phyloP scores from a whole-genome alignment of 208 protist species.

The Acanthamoeba rhysodes region DNA sequence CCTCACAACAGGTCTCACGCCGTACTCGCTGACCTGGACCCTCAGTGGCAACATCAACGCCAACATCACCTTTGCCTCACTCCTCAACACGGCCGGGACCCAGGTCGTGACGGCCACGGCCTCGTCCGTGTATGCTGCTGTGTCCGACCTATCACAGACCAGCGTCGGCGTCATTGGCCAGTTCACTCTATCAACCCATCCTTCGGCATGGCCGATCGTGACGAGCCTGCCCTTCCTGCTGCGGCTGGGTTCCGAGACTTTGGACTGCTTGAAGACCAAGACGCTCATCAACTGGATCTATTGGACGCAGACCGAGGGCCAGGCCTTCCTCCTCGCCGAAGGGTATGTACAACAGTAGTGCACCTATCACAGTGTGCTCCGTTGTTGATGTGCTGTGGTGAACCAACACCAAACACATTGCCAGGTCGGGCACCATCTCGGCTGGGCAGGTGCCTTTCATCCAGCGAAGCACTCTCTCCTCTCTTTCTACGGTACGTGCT shows the following conservation, averaged over 20 bases:
- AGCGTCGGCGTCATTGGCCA: not conserved
- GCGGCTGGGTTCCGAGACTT: not conserved
- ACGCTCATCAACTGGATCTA: constrained; percentile 59
- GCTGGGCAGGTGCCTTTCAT: not conserved
- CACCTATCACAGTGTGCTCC: no score
- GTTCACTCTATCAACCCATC: not conserved
- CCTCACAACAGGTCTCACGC: not conserved
- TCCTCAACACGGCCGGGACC: not conserved
- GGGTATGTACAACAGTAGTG: not conserved
- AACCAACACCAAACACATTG: no score
- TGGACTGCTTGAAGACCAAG: constrained; percentile 70
- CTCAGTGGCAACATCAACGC: constrained; percentile 34
- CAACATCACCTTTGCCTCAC: not conserved
- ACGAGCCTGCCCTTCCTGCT: constrained; percentile 54
- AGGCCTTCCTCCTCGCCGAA: constrained; percentile 61
- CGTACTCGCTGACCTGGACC: constrained; percentile 55
- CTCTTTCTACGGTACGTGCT: not conserved
- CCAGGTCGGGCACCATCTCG: constrained; percentile 49
- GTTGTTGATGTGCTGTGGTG: no score
- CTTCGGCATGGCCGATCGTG: constrained; percentile 2
- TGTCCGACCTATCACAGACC: not conserved
- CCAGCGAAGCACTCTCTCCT: not conserved
- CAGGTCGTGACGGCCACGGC: not conserved
- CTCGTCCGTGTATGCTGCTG: not conserved
- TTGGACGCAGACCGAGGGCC: constrained; percentile 65